These are phyloP conservation scores for Neolecta irregularis DNA, from an alignment of 1,139 yeast species.

Conservation along the genomic window DNA sequence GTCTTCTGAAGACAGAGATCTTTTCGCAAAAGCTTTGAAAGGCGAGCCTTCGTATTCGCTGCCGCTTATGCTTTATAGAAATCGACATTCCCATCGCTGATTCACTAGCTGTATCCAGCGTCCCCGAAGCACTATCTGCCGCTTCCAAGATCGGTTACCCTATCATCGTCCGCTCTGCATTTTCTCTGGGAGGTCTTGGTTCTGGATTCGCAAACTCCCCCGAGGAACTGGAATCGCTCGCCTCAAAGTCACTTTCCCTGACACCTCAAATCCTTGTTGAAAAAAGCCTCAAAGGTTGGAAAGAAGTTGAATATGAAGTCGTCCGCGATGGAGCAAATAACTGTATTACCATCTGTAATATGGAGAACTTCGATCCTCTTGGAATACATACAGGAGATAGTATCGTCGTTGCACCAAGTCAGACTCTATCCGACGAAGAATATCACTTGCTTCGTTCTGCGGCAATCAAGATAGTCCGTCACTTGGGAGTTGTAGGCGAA, in stretches of 20 bases:
- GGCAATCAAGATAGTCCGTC: conserved; percentile 93
- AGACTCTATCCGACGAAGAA: conserved; percentile 90
- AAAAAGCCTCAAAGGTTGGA: conserved; percentile 96
- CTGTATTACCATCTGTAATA: conserved; percentile 97
- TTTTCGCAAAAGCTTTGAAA: conserved; percentile 64
- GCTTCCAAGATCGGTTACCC: conserved; percentile 86
- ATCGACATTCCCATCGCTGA: conserved; percentile 91
- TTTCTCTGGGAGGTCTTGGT: conserved; percentile 94
- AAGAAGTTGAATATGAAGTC: conserved; percentile 96
- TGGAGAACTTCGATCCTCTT: conserved; percentile 97
- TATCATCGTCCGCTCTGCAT: conserved; percentile 93
- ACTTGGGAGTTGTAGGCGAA: conserved; percentile 96
- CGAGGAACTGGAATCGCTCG: conserved; percentile 67
- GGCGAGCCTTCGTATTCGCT: too few species aligned
- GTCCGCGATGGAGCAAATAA: conserved; percentile 92
- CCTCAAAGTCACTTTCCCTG: conserved; percentile 74
- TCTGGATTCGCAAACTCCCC: conserved; percentile 87
- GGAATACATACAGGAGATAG: conserved; percentile 99
- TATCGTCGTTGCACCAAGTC: conserved; percentile 96
- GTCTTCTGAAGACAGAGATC: conserved; percentile 93
- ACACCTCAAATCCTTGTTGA: conserved; percentile 94
- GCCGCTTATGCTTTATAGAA: too few species aligned
- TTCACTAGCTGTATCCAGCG: conserved; percentile 84
- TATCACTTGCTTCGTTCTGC: conserved; percentile 96
- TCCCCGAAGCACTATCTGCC: conserved; percentile 81